Evolutionary conservation across 2,329 filamentous ascomycete genomes (phyloP).

Genomic region (Botrytis tulipae): DNA sequence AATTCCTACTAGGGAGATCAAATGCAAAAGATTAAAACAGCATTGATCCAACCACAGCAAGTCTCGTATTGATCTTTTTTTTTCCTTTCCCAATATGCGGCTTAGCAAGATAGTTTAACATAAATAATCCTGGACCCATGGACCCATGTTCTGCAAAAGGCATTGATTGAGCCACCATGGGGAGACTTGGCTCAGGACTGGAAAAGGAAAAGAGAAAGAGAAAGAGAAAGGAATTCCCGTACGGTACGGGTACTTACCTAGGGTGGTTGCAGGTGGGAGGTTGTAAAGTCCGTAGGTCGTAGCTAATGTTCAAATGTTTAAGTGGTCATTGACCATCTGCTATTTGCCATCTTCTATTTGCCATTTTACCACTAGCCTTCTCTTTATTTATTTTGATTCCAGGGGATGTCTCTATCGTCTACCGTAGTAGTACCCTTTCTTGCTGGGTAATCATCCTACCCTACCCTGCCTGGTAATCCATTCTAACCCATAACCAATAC

Average conservation of each 20-base stretch:
- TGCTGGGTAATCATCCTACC: neutral
- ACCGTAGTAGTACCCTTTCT: neutral
- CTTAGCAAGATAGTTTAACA: neutral
- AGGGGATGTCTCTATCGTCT: conserved; percentile 5
- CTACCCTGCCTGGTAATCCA: too few relatives aligned
- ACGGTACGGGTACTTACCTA: neutral
- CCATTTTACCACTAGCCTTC: too few relatives aligned
- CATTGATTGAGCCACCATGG: neutral
- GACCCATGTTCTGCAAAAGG: neutral
- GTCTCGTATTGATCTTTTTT: conserved; percentile 5
- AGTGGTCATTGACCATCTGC: neutral
- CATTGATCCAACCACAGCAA: neutral
- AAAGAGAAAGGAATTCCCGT: neutral
- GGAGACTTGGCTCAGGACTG: neutral
- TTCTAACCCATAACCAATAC: neutral
- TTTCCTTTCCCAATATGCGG: neutral
- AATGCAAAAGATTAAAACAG: neutral
- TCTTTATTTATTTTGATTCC: neutral
- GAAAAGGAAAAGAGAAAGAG: neutral
- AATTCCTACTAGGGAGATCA: neutral
- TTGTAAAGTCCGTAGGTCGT: too few relatives aligned
- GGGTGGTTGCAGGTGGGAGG: too few relatives aligned
- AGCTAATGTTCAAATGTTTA: neutral
- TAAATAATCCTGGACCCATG: neutral
- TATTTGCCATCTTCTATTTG: too few relatives aligned